These are phyloP conservation scores for Entomortierella lignicola DNA, from an alignment of 192 early-diverging fungal genomes.

Conservation along the genomic window DNA sequence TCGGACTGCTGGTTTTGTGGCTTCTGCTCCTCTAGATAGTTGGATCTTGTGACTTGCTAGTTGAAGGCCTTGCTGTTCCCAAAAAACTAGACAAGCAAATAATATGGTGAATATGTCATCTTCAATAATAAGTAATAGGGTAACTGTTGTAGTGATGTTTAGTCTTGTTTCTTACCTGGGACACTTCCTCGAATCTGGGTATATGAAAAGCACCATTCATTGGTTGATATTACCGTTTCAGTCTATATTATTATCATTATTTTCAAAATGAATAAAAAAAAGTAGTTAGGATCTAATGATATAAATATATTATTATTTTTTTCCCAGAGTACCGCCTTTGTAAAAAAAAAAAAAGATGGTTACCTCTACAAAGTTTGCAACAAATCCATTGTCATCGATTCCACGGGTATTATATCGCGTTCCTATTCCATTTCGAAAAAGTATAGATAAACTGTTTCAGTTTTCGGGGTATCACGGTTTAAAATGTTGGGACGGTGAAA, in stretches of 20 bases:
- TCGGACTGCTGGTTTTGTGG: constrained; percentile 85
- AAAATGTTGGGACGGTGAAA: too few species aligned
- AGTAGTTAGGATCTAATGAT: neutral
- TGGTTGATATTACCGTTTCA: constrained; percentile 80
- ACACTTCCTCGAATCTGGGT: constrained; percentile 90
- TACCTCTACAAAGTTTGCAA: constrained; percentile 98
- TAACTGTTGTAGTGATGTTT: too few species aligned
- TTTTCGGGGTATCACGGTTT: constrained; percentile 6
- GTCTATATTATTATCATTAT: too few species aligned
- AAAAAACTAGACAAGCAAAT: constrained; percentile 91
- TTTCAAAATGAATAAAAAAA: neutral
- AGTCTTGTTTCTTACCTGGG: constrained; percentile 57
- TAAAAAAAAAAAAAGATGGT: neutral
- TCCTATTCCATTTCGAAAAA: constrained; percentile 62
- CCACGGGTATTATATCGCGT: constrained; percentile 95
- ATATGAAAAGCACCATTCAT: constrained; percentile 73
- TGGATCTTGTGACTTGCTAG: constrained; percentile 86
- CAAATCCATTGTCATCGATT: constrained; percentile 95
- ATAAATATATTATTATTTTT: neutral
- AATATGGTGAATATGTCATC: too few species aligned
- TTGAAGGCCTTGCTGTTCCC: constrained; percentile 95
- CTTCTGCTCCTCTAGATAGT: constrained; percentile 82
- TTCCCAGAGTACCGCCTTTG: too few species aligned
- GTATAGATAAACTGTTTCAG: constrained; percentile 42
- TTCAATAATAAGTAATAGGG: too few species aligned